Evolutionary conservation across 768 basidiomycete genomes (phyloP).

Genomic region (Amanita molliuscula): DNA sequence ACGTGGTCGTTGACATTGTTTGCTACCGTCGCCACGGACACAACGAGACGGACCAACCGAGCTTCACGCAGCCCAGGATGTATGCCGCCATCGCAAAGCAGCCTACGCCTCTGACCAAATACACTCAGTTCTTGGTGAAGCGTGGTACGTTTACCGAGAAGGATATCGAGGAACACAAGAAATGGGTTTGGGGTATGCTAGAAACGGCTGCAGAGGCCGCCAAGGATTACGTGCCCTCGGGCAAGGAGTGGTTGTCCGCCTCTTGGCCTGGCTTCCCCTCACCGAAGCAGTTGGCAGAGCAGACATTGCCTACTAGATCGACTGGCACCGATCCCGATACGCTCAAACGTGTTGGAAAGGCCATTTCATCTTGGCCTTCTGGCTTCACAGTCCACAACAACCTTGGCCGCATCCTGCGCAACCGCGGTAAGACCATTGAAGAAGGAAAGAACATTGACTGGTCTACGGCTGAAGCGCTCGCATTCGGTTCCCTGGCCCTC

Average conservation of each 20-base stretch:
- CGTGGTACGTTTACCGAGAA: conserved; percentile 92
- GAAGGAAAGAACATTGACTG: conserved; percentile 93
- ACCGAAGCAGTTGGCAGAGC: conserved; percentile 89
- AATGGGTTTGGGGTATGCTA: conserved; percentile 99
- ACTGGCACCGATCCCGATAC: conserved; percentile 74
- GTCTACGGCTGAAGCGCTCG: conserved; percentile 97
- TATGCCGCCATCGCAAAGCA: conserved; percentile 95
- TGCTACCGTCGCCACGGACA: conserved; percentile 99
- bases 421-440: conserved; percentile 83
- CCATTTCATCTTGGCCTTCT: conserved; percentile 76
- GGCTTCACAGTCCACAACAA: conserved; percentile 88
- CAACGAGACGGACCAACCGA: conserved; percentile 98
- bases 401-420: conserved; percentile 82
- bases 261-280: conserved; percentile 99
- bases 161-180: conserved; percentile 97
- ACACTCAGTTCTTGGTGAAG: conserved; percentile 82
- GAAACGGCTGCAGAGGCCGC: conserved; percentile 91
- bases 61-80: conserved; percentile 98
- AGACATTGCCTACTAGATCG: conserved; percentile 79
- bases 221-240: conserved; percentile 92
- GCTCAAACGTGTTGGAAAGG: conserved; percentile 78
- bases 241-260: conserved; percentile 95
- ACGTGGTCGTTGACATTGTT: conserved; percentile 96
- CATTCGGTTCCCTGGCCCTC: conserved; percentile 86
- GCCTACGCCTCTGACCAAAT: conserved; percentile 84